A percentile compares a stretch with the other conserved stretches of the same genome.
These are phyloP conservation scores for Thalassiosira sp. DNA, from an alignment of 352 stramenopile species.

Conservation along the genomic window DNA sequence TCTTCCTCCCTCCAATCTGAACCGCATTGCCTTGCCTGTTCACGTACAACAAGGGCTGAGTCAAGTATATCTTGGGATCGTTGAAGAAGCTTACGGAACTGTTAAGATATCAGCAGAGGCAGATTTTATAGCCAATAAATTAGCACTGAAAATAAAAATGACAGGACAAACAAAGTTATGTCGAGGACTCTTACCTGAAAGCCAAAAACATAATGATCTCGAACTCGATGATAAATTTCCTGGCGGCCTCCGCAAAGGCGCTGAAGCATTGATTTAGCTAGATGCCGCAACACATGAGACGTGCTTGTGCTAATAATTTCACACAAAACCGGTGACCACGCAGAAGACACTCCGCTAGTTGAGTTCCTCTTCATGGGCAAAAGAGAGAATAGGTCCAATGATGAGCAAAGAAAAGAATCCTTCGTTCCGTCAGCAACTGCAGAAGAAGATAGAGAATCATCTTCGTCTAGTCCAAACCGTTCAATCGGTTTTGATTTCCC, in stretches of 20 bases:
- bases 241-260: conserved; percentile 66
- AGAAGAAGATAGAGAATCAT: conserved; percentile 24
- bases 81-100: conserved; percentile 67
- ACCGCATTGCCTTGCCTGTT: conserved; percentile 73
- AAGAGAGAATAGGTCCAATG: conserved; percentile 51
- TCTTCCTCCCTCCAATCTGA: conserved; percentile 58
- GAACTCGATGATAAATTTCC: conserved; percentile 71
- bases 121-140: conserved; percentile 2
- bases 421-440: conserved; percentile 31
- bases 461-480: conserved; percentile 13
- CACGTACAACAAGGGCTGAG: conserved; percentile 59
- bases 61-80: conserved; percentile 54
- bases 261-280: conserved; percentile 73
- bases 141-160: conserved; percentile 10
- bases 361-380: conserved; percentile 39
- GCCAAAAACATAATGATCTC: conserved; percentile 79
- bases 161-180: neutral
- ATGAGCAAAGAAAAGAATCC: conserved; percentile 45
- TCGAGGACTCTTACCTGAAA: conserved; percentile 60
- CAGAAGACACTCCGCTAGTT: conserved; percentile 25
- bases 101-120: neutral
- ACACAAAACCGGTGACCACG: conserved; percentile 78
- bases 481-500: conserved; percentile 43
- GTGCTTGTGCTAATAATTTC: conserved; percentile 69
- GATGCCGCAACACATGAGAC: conserved; percentile 34